Evolutionary conservation across 345 rosid species (phyloP), one percentile per base, ranked within the genome.

Genomic region (Eucalyptus viminalis): DNA sequence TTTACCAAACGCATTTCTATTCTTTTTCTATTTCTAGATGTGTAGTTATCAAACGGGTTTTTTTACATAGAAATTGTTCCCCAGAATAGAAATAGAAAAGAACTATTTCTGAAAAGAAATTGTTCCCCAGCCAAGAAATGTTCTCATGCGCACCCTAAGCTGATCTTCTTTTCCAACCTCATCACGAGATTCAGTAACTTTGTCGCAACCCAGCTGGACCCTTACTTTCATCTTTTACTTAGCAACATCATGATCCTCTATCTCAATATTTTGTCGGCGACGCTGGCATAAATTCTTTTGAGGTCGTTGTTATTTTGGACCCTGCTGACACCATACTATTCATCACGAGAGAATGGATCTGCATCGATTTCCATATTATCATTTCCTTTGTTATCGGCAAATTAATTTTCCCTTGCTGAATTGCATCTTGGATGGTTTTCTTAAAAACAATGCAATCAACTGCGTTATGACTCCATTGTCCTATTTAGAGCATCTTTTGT

Each of bases 101-200:
- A 34, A 34, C 34, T 34, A 34, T 34, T 34, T 34, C 34, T 34
- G 34, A 34, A 34, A 34, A 34, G 34, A 34, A 34, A 34, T 34
- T 34, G 34, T 34, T 34, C 34, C 34, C 34, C 34, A 34, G 34
- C 34, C 34, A 34, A 34, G 34, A 34, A 34, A 34, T 34, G 34
- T 34, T 34, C 34, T 34, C 34, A 34, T 34, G 34, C 34, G 34
- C 67, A 92, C 95, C 97, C 97, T n/a, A 58, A 58, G 65, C 65
- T 58, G 65, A 25, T 58, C 65, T 58, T 58, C 65, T 58, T 58
- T 58, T 58, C 65, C 65, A 58, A 58, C 65, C 65, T 58, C 65
- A 25, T 58, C 65, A 11, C 65, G 29, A 11, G 14, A 7, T 25
- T 0, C 13, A 58, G 29, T 58, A 11, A 58, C 0, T 58, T 58